phyloP scores from a whole-genome alignment of 2,329 filamentous ascomycete species.

The Fusarium stilboides region DNA sequence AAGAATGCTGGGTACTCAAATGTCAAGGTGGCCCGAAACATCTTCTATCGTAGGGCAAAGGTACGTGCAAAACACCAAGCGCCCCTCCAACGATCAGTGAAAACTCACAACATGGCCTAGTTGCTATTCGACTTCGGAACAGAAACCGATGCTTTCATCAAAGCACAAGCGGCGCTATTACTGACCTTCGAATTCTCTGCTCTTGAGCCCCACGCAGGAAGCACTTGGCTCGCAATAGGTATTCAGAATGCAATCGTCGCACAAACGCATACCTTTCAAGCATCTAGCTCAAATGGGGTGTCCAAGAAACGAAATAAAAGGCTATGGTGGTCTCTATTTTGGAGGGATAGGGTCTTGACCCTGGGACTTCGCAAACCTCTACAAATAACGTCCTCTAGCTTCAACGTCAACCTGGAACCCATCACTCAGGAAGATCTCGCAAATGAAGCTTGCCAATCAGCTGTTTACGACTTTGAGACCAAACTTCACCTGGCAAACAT shows the following conservation, averaged over 20 bases:
- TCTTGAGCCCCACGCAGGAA: slow-evolving; percentile 35
- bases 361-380: slow-evolving; percentile 13
- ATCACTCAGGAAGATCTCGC: slow-evolving; percentile 2
- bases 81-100: background rate
- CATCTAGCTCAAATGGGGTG: background rate
- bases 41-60: slow-evolving; percentile 39
- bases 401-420: slow-evolving; percentile 3
- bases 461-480: background rate
- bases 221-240: slow-evolving; percentile 34
- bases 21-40: slow-evolving; percentile 36
- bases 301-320: slow-evolving; percentile 20
- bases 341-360: slow-evolving; percentile 23
- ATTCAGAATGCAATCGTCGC: slow-evolving; percentile 38
- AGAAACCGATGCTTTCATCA: slow-evolving; percentile 31
- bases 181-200: slow-evolving; percentile 40
- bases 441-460: background rate
- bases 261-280: slow-evolving; percentile 34
- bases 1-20: slow-evolving; percentile 37
- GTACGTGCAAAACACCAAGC: fast-evolving
- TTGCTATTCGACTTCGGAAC: slow-evolving; percentile 34
- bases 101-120: background rate
- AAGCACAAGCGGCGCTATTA: slow-evolving; percentile 30
- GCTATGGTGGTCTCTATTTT: slow-evolving; percentile 34
- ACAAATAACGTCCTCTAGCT: slow-evolving; percentile 21
- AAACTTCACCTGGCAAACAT: slow-evolving; percentile 12